phyloP scores from a whole-genome alignment of 768 basidiomycete species.

The Leccinum obscurum region DNA sequence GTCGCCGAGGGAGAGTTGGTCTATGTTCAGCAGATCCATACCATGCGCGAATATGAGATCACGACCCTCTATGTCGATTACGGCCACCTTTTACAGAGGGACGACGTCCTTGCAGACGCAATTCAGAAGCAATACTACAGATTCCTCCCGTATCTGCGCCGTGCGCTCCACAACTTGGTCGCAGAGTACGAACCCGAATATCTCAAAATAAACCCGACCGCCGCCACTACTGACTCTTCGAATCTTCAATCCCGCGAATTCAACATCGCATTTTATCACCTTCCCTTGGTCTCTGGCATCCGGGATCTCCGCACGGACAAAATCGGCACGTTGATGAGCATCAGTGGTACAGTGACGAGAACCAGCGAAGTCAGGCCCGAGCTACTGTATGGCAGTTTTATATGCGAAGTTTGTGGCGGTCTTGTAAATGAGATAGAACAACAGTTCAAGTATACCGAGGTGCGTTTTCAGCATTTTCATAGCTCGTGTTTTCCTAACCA shows the following conservation, averaged over 20 bases:
- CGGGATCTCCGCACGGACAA: slow-evolving; percentile 90
- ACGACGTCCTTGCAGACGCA: slow-evolving; percentile 92
- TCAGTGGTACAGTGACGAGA: slow-evolving; percentile 95
- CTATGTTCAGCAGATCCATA: slow-evolving; percentile 92
- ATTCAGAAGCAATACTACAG: slow-evolving; percentile 96
- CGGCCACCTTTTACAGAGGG: slow-evolving; percentile 82
- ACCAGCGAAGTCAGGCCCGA: slow-evolving; percentile 98
- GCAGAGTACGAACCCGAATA: slow-evolving; percentile 91
- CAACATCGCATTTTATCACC: slow-evolving; percentile 91
- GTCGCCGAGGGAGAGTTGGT: slow-evolving; percentile 62
- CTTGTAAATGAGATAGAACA: slow-evolving; percentile 93
- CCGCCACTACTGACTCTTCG: slow-evolving; percentile 82
- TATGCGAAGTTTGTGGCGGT: slow-evolving; percentile 86
- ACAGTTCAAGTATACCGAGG: slow-evolving; percentile 99
- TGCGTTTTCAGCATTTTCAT: slow-evolving; percentile 29
- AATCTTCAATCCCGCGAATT: slow-evolving; percentile 94
- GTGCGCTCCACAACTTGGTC: slow-evolving; percentile 88
- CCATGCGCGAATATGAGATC: slow-evolving; percentile 92
- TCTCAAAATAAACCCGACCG: slow-evolving; percentile 89
- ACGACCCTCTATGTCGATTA: slow-evolving; percentile 98
- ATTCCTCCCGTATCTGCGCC: slow-evolving; percentile 91
- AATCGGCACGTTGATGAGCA: slow-evolving; percentile 92
- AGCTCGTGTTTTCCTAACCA: slow-evolving; percentile 9
- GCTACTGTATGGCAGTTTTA: slow-evolving; percentile 88
- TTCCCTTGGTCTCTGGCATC: slow-evolving; percentile 92